A percentile compares a stretch with the other conserved stretches of the same genome.
These are phyloP conservation scores for Nematodospora anomalae DNA, from an alignment of 1,139 yeast species.

Conservation along the genomic window DNA sequence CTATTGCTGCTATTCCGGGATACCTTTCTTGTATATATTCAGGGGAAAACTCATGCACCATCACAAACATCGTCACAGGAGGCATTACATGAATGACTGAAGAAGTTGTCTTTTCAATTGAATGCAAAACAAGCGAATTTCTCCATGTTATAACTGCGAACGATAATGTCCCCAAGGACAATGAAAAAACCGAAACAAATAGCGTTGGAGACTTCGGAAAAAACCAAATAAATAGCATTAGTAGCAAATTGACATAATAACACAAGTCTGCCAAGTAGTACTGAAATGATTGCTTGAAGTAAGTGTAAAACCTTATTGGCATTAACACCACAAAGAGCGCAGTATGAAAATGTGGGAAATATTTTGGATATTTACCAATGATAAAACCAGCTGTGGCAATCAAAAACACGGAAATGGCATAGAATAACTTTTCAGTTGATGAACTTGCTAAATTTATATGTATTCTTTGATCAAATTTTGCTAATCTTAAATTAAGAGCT, in stretches of 20 bases:
- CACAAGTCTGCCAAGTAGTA: conserved; percentile 92
- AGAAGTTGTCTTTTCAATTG: conserved; percentile 90
- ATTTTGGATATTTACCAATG: conserved; percentile 75
- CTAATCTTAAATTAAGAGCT: conserved; percentile 40
- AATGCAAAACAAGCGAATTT: conserved; percentile 87
- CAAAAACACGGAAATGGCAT: conserved; percentile 67
- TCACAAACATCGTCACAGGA: conserved; percentile 82
- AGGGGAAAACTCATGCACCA: conserved; percentile 73
- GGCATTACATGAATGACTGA: conserved; percentile 91
- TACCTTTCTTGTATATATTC: conserved; percentile 59
- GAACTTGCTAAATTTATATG: conserved; percentile 53
- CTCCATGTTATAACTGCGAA: conserved; percentile 98
- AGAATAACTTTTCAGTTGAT: conserved; percentile 76
- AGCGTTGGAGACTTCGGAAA: conserved; percentile 71
- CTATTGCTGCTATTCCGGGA: conserved; percentile 73
- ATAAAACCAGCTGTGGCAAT: conserved; percentile 73
- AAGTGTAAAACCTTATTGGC: conserved; percentile 85
- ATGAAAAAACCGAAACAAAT: conserved; percentile 80
- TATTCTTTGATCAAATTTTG: conserved; percentile 58
- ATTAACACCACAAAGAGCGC: conserved; percentile 58
- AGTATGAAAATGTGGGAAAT: conserved; percentile 77
- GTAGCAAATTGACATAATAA: conserved; percentile 78
- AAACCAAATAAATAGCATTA: conserved; percentile 76
- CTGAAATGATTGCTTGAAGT: conserved; percentile 75
- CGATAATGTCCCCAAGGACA: conserved; percentile 84